Percentiles rank a stretch among this genome's conserved stretches.
Conservation (phyloP, 768 basidiomycete species). For the Suillus weaverae region DNA sequence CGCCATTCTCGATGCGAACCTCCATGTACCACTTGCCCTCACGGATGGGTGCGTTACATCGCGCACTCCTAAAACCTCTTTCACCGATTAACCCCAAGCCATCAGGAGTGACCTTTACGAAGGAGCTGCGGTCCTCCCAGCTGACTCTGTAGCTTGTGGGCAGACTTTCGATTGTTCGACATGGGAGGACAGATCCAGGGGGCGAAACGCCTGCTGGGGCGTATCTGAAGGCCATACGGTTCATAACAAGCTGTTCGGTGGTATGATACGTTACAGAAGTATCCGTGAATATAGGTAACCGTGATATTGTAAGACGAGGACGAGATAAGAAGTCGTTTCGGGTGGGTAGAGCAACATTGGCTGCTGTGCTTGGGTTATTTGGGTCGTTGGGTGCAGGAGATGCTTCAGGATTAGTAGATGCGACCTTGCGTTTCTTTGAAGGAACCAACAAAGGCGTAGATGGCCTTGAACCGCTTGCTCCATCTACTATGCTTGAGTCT, state of each 20-base stretch:
- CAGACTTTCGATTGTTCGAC: conserved; percentile 78
- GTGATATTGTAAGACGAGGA: conserved; percentile 71
- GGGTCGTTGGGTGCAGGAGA: conserved; percentile 64
- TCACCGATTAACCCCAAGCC: conserved; percentile 75
- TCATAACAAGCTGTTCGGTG: conserved; percentile 71
- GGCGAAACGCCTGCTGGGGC: conserved; percentile 74
- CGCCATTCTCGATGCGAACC: conserved; percentile 74
- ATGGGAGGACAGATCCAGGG: conserved; percentile 56
- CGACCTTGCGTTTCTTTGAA: conserved; percentile 54
- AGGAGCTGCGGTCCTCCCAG: conserved; percentile 90
- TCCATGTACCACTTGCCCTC: conserved; percentile 96
- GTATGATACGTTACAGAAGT: conserved; percentile 51
- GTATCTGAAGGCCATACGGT: conserved; percentile 79
- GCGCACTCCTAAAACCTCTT: conserved; percentile 87
- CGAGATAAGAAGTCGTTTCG: conserved; percentile 70
- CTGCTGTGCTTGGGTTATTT: conserved; percentile 33
- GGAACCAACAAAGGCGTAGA: conserved; percentile 29
- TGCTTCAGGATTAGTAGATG: conserved; percentile 36
- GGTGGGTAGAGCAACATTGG: conserved; percentile 56
- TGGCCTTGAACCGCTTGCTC: conserved; percentile 11
- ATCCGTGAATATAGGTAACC: conserved; percentile 69
- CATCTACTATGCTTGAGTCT: not conserved
- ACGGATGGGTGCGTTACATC: conserved; percentile 85
- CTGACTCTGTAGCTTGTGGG: conserved; percentile 72
- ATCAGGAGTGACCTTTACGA: conserved; percentile 76